A percentile compares a stretch with the other conserved stretches of the same genome.
These are phyloP conservation scores for Samsoniella hepiali DNA, from an alignment of 2,329 filamentous ascomycete genomes.

Conservation along the genomic window DNA sequence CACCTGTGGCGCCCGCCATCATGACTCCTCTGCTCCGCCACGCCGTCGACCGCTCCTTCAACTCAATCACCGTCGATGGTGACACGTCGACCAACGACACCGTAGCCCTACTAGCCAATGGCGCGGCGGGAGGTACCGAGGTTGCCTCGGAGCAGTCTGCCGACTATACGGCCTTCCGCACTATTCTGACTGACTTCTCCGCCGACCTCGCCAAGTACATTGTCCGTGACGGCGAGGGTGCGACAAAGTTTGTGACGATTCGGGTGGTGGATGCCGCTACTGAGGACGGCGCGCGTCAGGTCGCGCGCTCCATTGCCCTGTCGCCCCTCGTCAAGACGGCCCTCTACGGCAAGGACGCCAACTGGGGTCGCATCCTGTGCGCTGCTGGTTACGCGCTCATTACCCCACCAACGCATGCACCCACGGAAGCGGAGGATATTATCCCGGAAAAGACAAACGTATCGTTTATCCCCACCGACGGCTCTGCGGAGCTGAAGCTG, in stretches of 20 bases:
- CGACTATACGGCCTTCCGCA: conserved; percentile 69
- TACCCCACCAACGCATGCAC: conserved; percentile 54
- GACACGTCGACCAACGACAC: conserved; percentile 98
- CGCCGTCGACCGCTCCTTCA: conserved; percentile 83
- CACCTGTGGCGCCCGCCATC: conserved; percentile 65
- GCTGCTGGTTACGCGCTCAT: conserved; percentile 79
- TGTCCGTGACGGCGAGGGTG: conserved; percentile 93
- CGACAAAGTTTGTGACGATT: conserved; percentile 96
- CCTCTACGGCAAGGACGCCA: conserved; percentile 93
- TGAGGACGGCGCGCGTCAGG: conserved; percentile 68
- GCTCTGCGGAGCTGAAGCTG: conserved; percentile 71
- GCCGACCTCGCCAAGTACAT: conserved; percentile 86
- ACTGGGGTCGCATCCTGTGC: conserved; percentile 96
- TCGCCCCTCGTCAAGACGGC: conserved; percentile 97
- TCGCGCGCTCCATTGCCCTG: conserved; percentile 83
- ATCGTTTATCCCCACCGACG: conserved; percentile 74
- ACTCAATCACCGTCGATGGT: conserved; percentile 94
- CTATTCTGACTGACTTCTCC: conserved; percentile 72
- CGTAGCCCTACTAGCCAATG: conserved; percentile 90
- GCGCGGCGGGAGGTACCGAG: conserved; percentile 72
- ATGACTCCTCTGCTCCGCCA: conserved; percentile 68
- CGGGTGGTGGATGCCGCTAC: conserved; percentile 71
- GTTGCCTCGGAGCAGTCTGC: conserved; percentile 51
- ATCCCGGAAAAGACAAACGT: conserved; percentile 70
- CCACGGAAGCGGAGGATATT: conserved; percentile 61